These are phyloP conservation scores for Mikania micrantha DNA, from an alignment of 129 eudicot species.

Conservation along the genomic window DNA sequence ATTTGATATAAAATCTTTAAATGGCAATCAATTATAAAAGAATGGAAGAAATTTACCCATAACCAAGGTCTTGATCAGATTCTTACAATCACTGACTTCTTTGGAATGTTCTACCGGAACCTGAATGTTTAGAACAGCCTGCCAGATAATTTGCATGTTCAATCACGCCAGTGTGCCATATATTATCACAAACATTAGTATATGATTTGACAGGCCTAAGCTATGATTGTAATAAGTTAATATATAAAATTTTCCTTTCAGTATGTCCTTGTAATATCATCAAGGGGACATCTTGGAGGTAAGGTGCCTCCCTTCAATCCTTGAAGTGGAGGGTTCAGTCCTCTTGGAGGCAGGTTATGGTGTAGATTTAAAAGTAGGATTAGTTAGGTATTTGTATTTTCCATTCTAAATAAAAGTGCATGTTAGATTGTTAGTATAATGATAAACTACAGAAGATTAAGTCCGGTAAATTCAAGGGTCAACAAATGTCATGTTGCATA, in stretches of 20 bases:
- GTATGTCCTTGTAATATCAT: no score
- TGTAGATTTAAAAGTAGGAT: no score
- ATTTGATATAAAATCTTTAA: neutral
- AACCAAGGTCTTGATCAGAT: conserved; percentile 84
- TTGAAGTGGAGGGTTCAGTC: no score
- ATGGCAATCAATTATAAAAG: conserved; percentile 9
- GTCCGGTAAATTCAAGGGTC: conserved; percentile 7
- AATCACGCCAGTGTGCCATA: conserved; percentile 11
- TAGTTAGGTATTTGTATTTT: no score
- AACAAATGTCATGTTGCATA: conserved; percentile 2
- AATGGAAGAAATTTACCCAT: conserved; percentile 60
- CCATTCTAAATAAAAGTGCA: no score
- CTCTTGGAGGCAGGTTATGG: no score
- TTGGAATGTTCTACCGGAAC: conserved; percentile 85
- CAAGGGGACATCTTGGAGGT: no score
- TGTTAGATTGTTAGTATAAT: no score
- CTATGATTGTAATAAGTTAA: neutral
- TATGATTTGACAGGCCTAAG: neutral
- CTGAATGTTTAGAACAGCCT: conserved; percentile 90
- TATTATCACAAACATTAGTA: neutral
- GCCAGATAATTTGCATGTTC: conserved; percentile 26
- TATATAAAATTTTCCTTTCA: neutral
- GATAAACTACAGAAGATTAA: neutral
- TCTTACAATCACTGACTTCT: conserved; percentile 91
- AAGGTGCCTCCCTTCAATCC: no score